phyloP scores from a whole-genome alignment of 208 protist genomes.

The Trypanosoma rangeli region DNA sequence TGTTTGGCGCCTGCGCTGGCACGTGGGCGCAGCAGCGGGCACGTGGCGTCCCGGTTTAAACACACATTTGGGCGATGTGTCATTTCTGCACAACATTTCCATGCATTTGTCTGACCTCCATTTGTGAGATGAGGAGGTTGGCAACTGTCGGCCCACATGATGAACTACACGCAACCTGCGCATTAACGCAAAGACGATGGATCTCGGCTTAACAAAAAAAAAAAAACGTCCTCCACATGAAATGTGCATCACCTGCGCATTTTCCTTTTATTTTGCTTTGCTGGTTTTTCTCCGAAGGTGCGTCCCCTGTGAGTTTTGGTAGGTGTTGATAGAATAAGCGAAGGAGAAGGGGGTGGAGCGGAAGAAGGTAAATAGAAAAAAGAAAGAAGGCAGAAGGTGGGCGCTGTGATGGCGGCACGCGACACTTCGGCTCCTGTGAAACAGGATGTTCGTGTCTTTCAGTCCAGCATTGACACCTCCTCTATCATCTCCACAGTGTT shows the following conservation, averaged over 20 bases:
- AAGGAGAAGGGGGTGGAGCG: background rate
- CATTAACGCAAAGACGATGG: background rate
- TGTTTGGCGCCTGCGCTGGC: too few species aligned
- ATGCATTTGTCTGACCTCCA: background rate
- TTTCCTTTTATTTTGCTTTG: background rate
- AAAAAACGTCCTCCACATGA: background rate
- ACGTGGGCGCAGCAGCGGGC: too few species aligned
- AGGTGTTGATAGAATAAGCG: background rate
- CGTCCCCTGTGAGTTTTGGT: background rate
- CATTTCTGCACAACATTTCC: background rate
- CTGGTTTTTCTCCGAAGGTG: background rate
- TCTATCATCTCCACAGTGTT: constrained; percentile 74
- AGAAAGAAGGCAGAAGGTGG: background rate
- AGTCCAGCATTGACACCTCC: constrained; percentile 69
- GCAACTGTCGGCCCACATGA: background rate
- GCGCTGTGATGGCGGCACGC: constrained; percentile 9
- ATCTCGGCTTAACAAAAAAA: background rate
- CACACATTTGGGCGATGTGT: background rate
- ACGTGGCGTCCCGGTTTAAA: background rate
- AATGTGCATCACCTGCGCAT: background rate
- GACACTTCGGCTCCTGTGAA: constrained; percentile 10
- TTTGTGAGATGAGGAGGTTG: background rate
- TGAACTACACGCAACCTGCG: background rate
- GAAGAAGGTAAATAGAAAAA: background rate
- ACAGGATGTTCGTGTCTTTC: constrained; percentile 81